A percentile compares a stretch with the other conserved stretches of the same genome.
Conservation (phyloP, 2,329 filamentous ascomycete species). For the Tolypocladium nubicola region DNA sequence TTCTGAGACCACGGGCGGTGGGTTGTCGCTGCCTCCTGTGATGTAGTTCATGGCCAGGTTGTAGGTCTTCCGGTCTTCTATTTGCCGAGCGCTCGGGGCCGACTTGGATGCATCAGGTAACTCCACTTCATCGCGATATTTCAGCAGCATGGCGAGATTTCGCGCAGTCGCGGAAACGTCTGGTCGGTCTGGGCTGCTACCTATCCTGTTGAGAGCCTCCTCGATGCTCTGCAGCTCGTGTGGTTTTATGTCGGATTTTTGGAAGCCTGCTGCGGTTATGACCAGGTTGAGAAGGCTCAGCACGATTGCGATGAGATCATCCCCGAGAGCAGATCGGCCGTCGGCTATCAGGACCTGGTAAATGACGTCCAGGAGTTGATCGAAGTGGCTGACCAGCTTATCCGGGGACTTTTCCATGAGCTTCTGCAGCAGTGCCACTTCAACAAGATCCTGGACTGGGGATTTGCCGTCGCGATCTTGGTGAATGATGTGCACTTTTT, state of each 20-base stretch:
- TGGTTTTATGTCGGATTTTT: slow-evolving; percentile 32
- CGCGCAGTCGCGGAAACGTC: slow-evolving; percentile 41
- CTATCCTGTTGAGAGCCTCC: slow-evolving; percentile 33
- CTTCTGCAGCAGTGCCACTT: slow-evolving; percentile 53
- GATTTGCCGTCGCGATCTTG: slow-evolving; percentile 23
- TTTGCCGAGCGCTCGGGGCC: slow-evolving; percentile 33
- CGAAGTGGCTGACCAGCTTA: slow-evolving; percentile 52
- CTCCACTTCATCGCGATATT: slow-evolving; percentile 43
- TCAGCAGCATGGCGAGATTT: slow-evolving; percentile 45
- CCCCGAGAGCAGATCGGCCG: slow-evolving; percentile 26
- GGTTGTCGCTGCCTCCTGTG: slow-evolving; percentile 44
- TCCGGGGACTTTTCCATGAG: slow-evolving; percentile 54
- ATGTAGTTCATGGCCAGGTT: slow-evolving; percentile 55
- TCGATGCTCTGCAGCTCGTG: slow-evolving; percentile 35
- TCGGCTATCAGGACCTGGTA: slow-evolving; percentile 45
- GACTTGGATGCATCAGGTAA: slow-evolving; percentile 26
- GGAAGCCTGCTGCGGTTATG: slow-evolving; percentile 46
- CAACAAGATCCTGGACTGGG: slow-evolving; percentile 37
- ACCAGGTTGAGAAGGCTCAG: slow-evolving; percentile 53
- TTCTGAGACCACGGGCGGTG: slow-evolving; percentile 56
- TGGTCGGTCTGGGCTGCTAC: slow-evolving; percentile 21
- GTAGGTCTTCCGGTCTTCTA: slow-evolving; percentile 53
- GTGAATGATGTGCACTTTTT: slow-evolving; percentile 15
- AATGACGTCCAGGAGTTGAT: slow-evolving; percentile 54
- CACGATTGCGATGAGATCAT: slow-evolving; percentile 40